Base-by-base conservation (phyloP, 2,329 filamentous ascomycete species). In the Epichloe elymi region DNA sequence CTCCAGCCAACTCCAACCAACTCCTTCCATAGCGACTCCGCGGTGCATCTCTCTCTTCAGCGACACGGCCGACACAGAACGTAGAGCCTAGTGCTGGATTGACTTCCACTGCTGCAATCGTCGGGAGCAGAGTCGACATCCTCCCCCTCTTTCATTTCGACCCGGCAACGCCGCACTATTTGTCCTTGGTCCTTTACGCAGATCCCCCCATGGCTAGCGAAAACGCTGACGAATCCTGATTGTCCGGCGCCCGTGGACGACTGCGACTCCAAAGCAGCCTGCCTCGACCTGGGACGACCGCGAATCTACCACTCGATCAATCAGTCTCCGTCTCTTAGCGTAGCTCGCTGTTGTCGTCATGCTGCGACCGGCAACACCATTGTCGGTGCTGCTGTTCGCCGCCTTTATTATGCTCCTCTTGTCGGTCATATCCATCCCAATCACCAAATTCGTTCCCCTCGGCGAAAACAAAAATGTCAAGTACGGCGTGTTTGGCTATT, bases 401-500 rank as follows among this genome's bases (percentile, higher is more conserved):
- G 89, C 91, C 57, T 96, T 98, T 68, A 85, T 76, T 56, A 74
- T 97, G 55, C 76, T 97, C 49, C 74, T 97, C 45, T 75, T 98
- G 39, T 87, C 89, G 45, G 87, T 90, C 39, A 72, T 98, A n/a
- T 95, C 91, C 1, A 90, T 88, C 0, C 93, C 93, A 17, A 82
- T 98, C 58, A 85, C 97, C 64, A 82, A 85, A 63, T 78, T 75
- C 26, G 94, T 98, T 45, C 88, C 89, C 10, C 75, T 98, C 41
- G 90, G 86, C 38, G 82, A 80, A 49, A 91, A 83, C 63, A 71
- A 83, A 41, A 82, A 84, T 60, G 80, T 87, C 59, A 83, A 82
- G 58, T 96, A 94, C 73, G 93, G 93, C 46, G 90, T 97, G 46
- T 91, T 97, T 71, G 93, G 93, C 26, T 95, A 81, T 61, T 98